Evolutionary conservation across 345 rosid genomes (phyloP), one percentile per base, ranked within the genome.

Genomic region (Syzygium oleosum): DNA sequence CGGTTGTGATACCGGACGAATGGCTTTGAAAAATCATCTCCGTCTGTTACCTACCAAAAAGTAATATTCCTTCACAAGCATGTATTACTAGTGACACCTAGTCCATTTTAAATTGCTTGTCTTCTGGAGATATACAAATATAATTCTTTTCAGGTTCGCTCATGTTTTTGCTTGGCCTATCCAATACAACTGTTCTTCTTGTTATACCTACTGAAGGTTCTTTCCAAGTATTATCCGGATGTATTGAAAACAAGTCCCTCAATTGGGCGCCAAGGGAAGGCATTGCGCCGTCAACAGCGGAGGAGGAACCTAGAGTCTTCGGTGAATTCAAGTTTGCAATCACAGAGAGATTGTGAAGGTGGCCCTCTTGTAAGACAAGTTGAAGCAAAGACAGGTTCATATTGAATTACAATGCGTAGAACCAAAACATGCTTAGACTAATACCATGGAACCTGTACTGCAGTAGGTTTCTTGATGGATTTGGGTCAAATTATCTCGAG

Each of bases 231-330:
- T 92, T 95, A 93, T 91, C 99, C 98, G 73, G 97, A 94, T 88
- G 91, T 93, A 87, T 79, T 91, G 87, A 87, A 78, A 16, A 89
- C 88, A 80, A 95, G 95, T 91, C 99, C 98, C 25, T 93, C 99
- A 85, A 92, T 97, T 92, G 99, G 99, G 61, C 96, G 98, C 84
- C 99, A 95, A 94, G 99, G 99, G 88, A 97, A 97, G 93, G 94
- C 98, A 79, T 86, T 94, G 89, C 98, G 98, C 25, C 96, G 99
- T 46, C 94, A 91, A 88, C 96, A 93, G 84, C 96, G 92, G 89
- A 93, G 94, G 92, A 93, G 92, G 91, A 73, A 91, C 84, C 87
- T 92, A 19, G 89, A 91, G 65, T 88, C 91, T 23, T 85, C 88
- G 6, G 49, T 73, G 83, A 73, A 73, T 73, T 73, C 83, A 73